A percentile compares a stretch with the other conserved stretches of the same genome.
Evolutionary conservation across 352 stramenopile species (phyloP).

Genomic region (Pythium coloratum): DNA sequence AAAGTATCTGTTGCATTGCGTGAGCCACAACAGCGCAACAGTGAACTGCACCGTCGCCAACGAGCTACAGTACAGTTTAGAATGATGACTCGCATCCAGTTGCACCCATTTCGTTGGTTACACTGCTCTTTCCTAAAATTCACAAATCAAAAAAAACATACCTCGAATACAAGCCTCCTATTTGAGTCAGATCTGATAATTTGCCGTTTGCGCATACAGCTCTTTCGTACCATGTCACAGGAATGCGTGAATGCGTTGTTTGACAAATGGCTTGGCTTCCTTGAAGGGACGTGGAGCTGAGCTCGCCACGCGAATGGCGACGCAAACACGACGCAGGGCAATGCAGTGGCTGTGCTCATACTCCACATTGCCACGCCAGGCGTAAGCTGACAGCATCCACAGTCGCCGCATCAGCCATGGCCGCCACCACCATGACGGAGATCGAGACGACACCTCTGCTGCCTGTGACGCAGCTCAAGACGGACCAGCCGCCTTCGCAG

Average conservation of each 20-base stretch:
- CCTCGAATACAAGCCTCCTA: not conserved
- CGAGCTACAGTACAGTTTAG: not conserved
- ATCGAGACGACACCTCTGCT: conserved; percentile 7
- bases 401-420: not conserved
- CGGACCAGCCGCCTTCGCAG: not conserved
- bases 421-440: not conserved
- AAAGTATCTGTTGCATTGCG: not conserved
- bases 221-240: not conserved
- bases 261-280: not conserved
- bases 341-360: not conserved
- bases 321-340: not conserved
- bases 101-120: not conserved
- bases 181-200: not conserved
- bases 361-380: not conserved
- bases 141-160: not conserved
- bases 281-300: not conserved
- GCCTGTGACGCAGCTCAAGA: not conserved
- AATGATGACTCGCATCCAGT: not conserved
- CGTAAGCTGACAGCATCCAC: not conserved
- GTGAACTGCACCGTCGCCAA: not conserved
- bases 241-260: not conserved
- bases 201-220: not conserved
- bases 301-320: not conserved
- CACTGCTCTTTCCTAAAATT: not conserved
- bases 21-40: conserved; percentile 3